phyloP scores from a whole-genome alignment of 2,329 filamentous ascomycete species.

The Pseudogymnoascus sp. region DNA sequence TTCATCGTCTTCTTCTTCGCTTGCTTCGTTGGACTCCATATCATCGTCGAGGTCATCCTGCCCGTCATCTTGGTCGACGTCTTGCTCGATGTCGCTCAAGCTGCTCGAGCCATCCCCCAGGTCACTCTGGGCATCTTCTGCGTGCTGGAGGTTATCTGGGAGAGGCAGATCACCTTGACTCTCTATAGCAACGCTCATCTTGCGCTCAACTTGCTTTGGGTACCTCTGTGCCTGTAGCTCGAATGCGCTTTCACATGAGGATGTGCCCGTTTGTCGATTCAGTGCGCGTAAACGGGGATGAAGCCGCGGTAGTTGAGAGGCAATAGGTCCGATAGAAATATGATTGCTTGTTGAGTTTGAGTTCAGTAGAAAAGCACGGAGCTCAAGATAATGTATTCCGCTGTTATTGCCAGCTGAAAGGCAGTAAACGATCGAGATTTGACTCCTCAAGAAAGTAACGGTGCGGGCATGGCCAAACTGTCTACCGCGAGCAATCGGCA shows the following conservation, averaged over 20 bases:
- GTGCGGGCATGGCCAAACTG: slow-evolving; percentile 10
- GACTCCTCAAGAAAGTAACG: slow-evolving; percentile 9
- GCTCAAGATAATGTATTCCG: slow-evolving; percentile 4
- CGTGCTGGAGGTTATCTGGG: slow-evolving; percentile 24
- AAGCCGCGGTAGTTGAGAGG: background rate
- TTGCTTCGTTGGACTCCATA: slow-evolving; percentile 41
- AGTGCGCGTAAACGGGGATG: background rate
- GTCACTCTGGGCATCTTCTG: slow-evolving; percentile 29
- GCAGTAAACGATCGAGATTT: slow-evolving; percentile 1
- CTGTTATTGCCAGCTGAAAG: slow-evolving; percentile 11
- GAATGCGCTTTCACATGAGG: slow-evolving; percentile 7
- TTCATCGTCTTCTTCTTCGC: slow-evolving; percentile 32
- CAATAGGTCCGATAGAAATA: background rate
- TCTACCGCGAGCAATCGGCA: slow-evolving; percentile 12
- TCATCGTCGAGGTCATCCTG: slow-evolving; percentile 55
- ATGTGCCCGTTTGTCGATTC: slow-evolving; percentile 7
- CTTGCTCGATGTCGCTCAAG: slow-evolving; percentile 74
- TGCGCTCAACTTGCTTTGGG: slow-evolving; percentile 18
- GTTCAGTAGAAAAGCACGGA: background rate
- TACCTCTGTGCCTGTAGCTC: background rate
- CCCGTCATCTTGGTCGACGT: slow-evolving; percentile 59
- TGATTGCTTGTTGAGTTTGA: background rate
- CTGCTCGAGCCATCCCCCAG: slow-evolving; percentile 75
- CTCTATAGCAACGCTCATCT: slow-evolving; percentile 29
- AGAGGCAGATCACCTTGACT: slow-evolving; percentile 24